A percentile compares a stretch with the other conserved stretches of the same genome.
Evolutionary conservation across 768 basidiomycete genomes (phyloP).

Genomic region (Pleurotus sapidus): DNA sequence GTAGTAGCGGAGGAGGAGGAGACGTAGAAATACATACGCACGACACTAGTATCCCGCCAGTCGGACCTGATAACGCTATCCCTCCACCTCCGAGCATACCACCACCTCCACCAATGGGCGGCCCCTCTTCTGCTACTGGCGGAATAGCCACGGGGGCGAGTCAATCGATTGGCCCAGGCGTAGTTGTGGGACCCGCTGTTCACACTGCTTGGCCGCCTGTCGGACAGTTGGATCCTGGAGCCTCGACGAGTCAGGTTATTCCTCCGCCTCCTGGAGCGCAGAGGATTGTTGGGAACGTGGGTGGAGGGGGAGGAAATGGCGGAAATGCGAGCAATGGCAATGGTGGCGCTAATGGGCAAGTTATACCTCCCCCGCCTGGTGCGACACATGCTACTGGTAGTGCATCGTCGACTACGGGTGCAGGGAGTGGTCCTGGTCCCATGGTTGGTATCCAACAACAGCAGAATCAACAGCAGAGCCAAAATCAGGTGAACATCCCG

Average conservation of each 20-base stretch:
- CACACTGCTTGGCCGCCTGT: slow-evolving; percentile 7
- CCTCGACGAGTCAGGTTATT: neutral
- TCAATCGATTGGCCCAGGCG: slow-evolving; percentile 1
- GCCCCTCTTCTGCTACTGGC: neutral
- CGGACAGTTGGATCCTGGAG: neutral
- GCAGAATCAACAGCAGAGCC: slow-evolving; percentile 25
- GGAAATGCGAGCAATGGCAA: slow-evolving; percentile 6
- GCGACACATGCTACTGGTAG: slow-evolving; percentile 9
- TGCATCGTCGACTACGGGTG: slow-evolving; percentile 5
- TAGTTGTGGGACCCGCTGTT: slow-evolving; percentile 1
- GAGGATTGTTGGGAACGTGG: slow-evolving; percentile 24
- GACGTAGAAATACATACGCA: slow-evolving; percentile 20
- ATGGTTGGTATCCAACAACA: slow-evolving; percentile 11
- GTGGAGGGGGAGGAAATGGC: slow-evolving; percentile 23
- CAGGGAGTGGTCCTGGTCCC: slow-evolving; percentile 16
- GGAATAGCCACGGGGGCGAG: neutral
- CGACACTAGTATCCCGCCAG: slow-evolving; percentile 15
- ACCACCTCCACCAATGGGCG: neutral
- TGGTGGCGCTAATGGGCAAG: neutral
- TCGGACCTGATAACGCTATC: neutral
- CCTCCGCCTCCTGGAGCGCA: slow-evolving; percentile 9
- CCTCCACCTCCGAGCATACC: slow-evolving; percentile 8
- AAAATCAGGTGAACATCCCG: slow-evolving; percentile 26
- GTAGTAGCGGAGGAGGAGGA: neutral
- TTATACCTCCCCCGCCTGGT: slow-evolving; percentile 8